Evolutionary conservation across 2,329 filamentous ascomycete species (phyloP).

Genomic region (Acarospora socialis): DNA sequence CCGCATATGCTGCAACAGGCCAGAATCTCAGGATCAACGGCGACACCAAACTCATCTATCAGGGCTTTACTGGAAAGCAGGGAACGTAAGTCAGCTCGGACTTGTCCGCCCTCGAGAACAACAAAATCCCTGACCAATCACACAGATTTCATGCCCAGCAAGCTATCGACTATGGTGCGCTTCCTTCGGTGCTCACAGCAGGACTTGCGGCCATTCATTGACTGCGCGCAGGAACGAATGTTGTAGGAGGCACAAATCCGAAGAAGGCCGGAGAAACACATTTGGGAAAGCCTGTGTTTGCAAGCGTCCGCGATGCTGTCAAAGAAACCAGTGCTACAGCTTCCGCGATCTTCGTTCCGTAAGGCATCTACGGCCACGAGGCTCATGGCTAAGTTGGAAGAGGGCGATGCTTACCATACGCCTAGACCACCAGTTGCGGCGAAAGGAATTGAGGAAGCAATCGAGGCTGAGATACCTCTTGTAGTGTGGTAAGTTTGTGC

Average conservation of each 20-base stretch:
- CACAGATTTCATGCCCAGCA: constrained; percentile 88
- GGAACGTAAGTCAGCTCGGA: constrained; percentile 54
- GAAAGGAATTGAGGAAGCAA: constrained; percentile 90
- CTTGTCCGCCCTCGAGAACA: not conserved
- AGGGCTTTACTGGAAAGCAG: constrained; percentile 96
- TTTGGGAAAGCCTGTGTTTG: constrained; percentile 85
- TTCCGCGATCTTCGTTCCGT: constrained; percentile 94
- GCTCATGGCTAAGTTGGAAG: constrained; percentile 1
- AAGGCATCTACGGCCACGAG: constrained; percentile 21
- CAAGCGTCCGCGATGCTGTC: constrained; percentile 71
- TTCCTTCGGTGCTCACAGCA: constrained; percentile 12
- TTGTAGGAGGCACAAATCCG: constrained; percentile 96
- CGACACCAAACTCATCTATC: constrained; percentile 89
- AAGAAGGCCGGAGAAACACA: constrained; percentile 93
- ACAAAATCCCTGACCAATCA: not conserved
- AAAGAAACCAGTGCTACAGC: constrained; percentile 83
- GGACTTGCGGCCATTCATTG: constrained; percentile 11
- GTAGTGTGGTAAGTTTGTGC: constrained; percentile 56
- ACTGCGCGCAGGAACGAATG: constrained; percentile 62
- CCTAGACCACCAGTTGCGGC: constrained; percentile 77
- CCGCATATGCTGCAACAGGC: constrained; percentile 57
- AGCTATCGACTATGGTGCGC: constrained; percentile 91
- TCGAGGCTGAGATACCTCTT: constrained; percentile 81
- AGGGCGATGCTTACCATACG: constrained; percentile 17
- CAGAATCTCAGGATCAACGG: constrained; percentile 84